Evolutionary conservation across 2,329 filamentous ascomycete species (phyloP).

Genomic region (Diaporthe capsici): DNA sequence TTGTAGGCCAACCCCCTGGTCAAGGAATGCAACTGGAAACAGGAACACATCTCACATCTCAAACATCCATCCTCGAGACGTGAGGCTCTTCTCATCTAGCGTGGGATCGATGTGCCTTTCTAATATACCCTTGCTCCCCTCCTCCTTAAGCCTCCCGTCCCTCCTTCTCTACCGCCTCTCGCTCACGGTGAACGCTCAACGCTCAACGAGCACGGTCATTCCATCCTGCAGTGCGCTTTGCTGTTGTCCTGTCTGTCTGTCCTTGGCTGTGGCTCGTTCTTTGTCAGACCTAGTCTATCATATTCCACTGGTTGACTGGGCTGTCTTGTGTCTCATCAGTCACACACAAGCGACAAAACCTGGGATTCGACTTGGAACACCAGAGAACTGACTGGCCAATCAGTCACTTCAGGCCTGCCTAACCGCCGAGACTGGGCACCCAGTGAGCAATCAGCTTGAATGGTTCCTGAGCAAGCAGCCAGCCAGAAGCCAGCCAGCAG

Average conservation of each 20-base stretch:
- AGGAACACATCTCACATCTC: conserved; percentile 34
- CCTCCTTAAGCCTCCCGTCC: background rate
- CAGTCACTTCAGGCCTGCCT: background rate
- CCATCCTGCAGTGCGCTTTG: conserved; percentile 19
- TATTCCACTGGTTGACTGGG: background rate
- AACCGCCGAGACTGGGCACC: conserved; percentile 26
- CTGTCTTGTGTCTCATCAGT: conserved; percentile 29
- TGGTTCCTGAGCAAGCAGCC: background rate
- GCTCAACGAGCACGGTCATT: conserved; percentile 3
- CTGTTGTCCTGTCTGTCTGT: background rate
- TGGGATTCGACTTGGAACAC: conserved; percentile 9
- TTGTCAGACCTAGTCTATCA: background rate
- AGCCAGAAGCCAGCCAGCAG: background rate
- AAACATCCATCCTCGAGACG: conserved; percentile 7
- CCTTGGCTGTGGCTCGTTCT: background rate
- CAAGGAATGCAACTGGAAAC: conserved; percentile 29
- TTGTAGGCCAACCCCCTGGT: conserved; percentile 1
- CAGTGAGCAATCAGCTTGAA: conserved; percentile 5
- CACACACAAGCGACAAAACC: background rate
- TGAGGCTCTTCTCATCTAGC: conserved; percentile 30
- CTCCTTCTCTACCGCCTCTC: conserved; percentile 1
- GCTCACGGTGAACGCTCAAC: background rate
- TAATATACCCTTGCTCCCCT: background rate
- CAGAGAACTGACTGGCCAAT: conserved; percentile 21
- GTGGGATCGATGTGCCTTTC: background rate